Conservation (phyloP, 2,329 filamentous ascomycete genomes). For the Fusarium dimerum region DNA sequence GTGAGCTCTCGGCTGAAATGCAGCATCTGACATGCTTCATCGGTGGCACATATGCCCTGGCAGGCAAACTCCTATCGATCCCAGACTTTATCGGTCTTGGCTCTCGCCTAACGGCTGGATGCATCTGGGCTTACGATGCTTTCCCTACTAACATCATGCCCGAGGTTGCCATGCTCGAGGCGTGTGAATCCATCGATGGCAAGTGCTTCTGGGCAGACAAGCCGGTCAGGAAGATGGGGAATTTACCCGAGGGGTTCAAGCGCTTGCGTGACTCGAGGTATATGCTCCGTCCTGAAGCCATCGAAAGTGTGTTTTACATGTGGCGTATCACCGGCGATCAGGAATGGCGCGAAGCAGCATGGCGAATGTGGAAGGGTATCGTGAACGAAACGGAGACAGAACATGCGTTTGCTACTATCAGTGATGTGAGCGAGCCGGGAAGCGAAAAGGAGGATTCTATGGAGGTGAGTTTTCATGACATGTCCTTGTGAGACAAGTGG, state of each 20-base stretch:
- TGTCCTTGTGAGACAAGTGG: not conserved
- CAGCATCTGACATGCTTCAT: slow-evolving; percentile 70
- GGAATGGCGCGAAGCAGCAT: slow-evolving; percentile 46
- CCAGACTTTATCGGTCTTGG: slow-evolving; percentile 48
- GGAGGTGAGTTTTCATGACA: slow-evolving; percentile 47
- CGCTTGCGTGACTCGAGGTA: slow-evolving; percentile 48
- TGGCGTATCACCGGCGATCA: slow-evolving; percentile 51
- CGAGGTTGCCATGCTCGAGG: slow-evolving; percentile 45
- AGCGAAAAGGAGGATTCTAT: slow-evolving; percentile 56
- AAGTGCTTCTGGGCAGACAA: slow-evolving; percentile 38
- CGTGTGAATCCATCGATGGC: slow-evolving; percentile 35
- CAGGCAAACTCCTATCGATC: slow-evolving; percentile 59
- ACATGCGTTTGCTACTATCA: slow-evolving; percentile 45
- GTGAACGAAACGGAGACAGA: slow-evolving; percentile 44
- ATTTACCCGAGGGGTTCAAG: slow-evolving; percentile 57
- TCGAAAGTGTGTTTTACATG: slow-evolving; percentile 54
- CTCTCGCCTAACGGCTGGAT: slow-evolving; percentile 52
- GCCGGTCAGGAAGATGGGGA: slow-evolving; percentile 24
- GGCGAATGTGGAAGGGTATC: slow-evolving; percentile 50
- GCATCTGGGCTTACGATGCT: slow-evolving; percentile 54
- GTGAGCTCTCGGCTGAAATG: slow-evolving; percentile 37
- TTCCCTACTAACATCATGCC: slow-evolving; percentile 57
- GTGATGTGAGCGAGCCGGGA: slow-evolving; percentile 35
- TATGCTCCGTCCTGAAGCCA: slow-evolving; percentile 50
- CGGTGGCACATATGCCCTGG: slow-evolving; percentile 70